Base-by-base conservation (phyloP, 805 yeast genomes). In the Candida wancherniae region DNA sequence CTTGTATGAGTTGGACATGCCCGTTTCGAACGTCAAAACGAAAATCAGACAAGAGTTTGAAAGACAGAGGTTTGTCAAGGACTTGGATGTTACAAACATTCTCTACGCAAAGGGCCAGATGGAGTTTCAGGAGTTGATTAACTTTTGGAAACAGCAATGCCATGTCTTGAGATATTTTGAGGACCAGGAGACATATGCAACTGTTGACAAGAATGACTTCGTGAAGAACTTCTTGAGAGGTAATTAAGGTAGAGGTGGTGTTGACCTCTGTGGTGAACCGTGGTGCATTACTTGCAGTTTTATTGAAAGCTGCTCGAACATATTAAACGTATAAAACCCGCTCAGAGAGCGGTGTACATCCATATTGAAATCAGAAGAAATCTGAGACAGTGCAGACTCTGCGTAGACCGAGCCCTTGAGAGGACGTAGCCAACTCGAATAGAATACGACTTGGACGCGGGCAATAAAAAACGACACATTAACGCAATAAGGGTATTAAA, bases 11-110 rank as follows among this genome's bases (percentile, higher is more conserved):
- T 63, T 80, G 56, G 84, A 81, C 57, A 72, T 81, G 67, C 90
- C 94, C 19, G 76, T 81, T 8, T 77, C 90, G 22, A 71, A 75
- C 39, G 79, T 84, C 36, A 78, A 85, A 58, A 83, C 94, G 35
- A 83, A 81, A 62, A 72, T 85, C 44, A 77, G 95, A 71, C 92
- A 84, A 59, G 92, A 85, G 59, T 85, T 85, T 47, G 95, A 85
- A 61, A 79, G 94, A 64, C 72, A 84, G 51, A 71, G 94, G 51
- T 84, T 67, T 52, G 85, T 84, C 31, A 63, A 64, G 31, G 85
- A 81, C 50, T 55, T 80, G 44, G 74, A 75, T 19, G 73, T 80
- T 26, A 68, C 71, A 42, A 85, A 84, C 58, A 71, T 82, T 11
- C 66, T 85, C 36, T 75, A 75, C 45, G 77, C 83, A 63, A 82